Conservation (phyloP, 2,329 filamentous ascomycete species). For the Claviceps capensis region DNA sequence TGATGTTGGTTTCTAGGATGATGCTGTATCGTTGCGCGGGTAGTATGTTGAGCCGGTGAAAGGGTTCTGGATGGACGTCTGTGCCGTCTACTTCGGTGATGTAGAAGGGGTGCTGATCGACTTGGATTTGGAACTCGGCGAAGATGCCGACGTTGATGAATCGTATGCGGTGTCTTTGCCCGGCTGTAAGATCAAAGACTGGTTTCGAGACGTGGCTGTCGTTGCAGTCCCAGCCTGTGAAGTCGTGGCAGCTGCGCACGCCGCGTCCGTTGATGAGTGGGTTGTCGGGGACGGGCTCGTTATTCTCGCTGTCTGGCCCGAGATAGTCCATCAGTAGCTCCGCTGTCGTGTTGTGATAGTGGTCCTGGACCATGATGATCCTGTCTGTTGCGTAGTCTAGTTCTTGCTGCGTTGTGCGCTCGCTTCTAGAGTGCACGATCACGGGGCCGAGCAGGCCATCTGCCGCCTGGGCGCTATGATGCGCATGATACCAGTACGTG, state of each 20-base stretch:
- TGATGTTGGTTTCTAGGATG: constrained; percentile 46
- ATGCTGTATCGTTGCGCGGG: constrained; percentile 61
- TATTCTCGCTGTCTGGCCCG: constrained; percentile 36
- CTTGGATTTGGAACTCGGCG: constrained; percentile 56
- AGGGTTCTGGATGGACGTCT: constrained; percentile 43
- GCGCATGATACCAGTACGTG: constrained; percentile 50
- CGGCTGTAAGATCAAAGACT: constrained; percentile 32
- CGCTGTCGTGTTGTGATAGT: constrained; percentile 49
- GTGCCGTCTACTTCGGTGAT: constrained; percentile 61
- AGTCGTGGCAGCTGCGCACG: constrained; percentile 20
- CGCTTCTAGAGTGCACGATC: constrained; percentile 46
- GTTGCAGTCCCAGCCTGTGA: constrained; percentile 30
- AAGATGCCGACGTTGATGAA: constrained; percentile 60
- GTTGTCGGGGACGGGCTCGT: constrained; percentile 53
- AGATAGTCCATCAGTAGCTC: constrained; percentile 41
- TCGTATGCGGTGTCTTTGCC: constrained; percentile 49
- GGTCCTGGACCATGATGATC: constrained; percentile 56
- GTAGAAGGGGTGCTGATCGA: constrained; percentile 51
- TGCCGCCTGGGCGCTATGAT: constrained; percentile 49
- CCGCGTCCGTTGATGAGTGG: constrained; percentile 47
- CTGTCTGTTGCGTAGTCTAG: constrained; percentile 32
- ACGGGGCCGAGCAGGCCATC: constrained; percentile 57
- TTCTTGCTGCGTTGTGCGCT: constrained; percentile 16
- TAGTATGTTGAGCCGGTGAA: constrained; percentile 49
- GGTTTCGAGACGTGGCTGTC: constrained; percentile 23